phyloP scores from a whole-genome alignment of 2,329 filamentous ascomycete species.

The Fusarium protoensiforme region DNA sequence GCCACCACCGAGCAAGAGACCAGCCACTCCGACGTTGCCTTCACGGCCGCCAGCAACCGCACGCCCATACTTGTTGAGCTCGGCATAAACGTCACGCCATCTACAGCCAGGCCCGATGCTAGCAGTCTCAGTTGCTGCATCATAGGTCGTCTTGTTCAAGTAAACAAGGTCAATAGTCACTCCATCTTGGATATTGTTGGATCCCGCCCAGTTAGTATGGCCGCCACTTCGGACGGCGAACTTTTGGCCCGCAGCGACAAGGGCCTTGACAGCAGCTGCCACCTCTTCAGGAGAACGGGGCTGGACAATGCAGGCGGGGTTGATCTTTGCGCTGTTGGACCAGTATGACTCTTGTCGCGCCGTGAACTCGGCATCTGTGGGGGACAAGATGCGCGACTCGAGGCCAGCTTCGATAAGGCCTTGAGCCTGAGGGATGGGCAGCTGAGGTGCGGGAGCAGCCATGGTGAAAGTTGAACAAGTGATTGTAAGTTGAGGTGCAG shows the following conservation, averaged over 20 bases:
- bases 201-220: constrained; percentile 19
- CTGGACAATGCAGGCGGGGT: constrained; percentile 25
- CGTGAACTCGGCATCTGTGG: constrained; percentile 12
- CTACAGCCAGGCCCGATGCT: constrained; percentile 56
- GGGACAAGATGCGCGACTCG: constrained; percentile 8
- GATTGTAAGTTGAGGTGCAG: not conserved
- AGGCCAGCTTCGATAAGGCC: constrained; percentile 21
- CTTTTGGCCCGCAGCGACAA: constrained; percentile 6
- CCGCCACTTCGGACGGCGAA: constrained; percentile 22
- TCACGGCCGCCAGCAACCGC: constrained; percentile 57
- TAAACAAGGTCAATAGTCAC: constrained; percentile 16
- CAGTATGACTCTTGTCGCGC: constrained; percentile 33
- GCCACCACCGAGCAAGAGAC: constrained; percentile 44
- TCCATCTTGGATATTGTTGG: constrained; percentile 18
- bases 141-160: constrained; percentile 27
- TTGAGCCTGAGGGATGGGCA: constrained; percentile 5
- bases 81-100: constrained; percentile 49
- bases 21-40: constrained; percentile 46
- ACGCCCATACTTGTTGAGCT: constrained; percentile 46
- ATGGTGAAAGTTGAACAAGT: not conserved
- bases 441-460: not conserved
- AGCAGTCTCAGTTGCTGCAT: constrained; percentile 47
- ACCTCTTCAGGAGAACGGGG: constrained; percentile 22
- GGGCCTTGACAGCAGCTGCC: constrained; percentile 8
- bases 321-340: constrained; percentile 31